phyloP scores from a whole-genome alignment of 1,284 basidiomycete species.

The Ganoderma resinaceum region DNA sequence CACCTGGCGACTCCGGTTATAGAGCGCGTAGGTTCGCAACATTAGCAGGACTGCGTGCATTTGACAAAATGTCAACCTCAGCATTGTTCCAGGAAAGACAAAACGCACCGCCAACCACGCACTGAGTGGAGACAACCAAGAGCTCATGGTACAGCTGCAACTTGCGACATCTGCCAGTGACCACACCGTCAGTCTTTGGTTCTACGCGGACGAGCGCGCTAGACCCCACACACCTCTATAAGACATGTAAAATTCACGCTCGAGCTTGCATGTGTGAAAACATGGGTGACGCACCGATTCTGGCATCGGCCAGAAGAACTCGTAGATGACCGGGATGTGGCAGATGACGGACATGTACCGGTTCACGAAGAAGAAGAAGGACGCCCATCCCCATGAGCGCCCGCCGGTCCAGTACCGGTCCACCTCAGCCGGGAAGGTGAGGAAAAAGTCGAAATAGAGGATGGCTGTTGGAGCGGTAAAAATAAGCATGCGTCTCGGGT shows the following conservation, averaged over 20 bases:
- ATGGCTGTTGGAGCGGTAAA: conserved; percentile 1
- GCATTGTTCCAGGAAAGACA: neutral
- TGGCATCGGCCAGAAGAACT: conserved; percentile 18
- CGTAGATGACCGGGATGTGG: conserved; percentile 13
- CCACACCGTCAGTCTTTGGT: neutral
- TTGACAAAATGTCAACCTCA: neutral
- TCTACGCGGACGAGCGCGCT: neutral
- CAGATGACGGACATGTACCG: conserved; percentile 16
- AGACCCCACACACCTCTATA: neutral
- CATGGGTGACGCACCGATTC: conserved; percentile 13
- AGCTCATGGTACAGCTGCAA: conserved; percentile 19
- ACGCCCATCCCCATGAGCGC: conserved; percentile 5
- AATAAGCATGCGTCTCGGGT: neutral
- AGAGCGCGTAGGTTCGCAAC: conserved; percentile 20
- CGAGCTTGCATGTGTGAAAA: neutral
- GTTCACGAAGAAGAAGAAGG: conserved; percentile 22
- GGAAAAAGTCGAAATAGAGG: conserved; percentile 24
- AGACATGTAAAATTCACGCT: neutral
- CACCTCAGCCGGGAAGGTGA: conserved; percentile 40
- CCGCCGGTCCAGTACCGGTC: conserved; percentile 17
- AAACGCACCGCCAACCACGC: conserved; percentile 7
- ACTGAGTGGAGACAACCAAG: conserved; percentile 1
- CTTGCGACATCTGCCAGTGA: conserved; percentile 9
- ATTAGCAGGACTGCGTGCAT: conserved; percentile 3
- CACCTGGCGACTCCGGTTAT: conserved; percentile 8